Evolutionary conservation across 2,329 filamentous ascomycete genomes (phyloP), one percentile per base, ranked within the genome.

Genomic region (Colletotrichum destructivum): DNA sequence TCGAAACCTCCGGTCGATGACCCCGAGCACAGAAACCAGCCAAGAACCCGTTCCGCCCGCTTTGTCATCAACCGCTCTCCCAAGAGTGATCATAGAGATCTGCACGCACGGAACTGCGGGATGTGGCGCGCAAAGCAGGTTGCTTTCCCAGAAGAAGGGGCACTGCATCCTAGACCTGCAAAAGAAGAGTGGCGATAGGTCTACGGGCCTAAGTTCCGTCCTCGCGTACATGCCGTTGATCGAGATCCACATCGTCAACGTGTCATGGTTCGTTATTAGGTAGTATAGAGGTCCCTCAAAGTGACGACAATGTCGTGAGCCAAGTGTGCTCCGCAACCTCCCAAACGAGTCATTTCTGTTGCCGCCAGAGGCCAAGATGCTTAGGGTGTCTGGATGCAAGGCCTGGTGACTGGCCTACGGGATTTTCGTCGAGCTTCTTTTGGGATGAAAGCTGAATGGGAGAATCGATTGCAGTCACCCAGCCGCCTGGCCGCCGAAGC

Each of bases 31-130:
- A 16, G 31, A 23, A 62, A 63, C 38, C 42, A 47, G 71, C 72
- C 61, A 69, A 65, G 73, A 12, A 55, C 65, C 18, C 62, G 21
- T 42, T 73, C 77, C 44, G 26, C 23, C 55, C 69, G 63, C 35
- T 80, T 79, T 46, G 71, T 78, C 74, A 72, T 77, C 31, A 49
- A 44, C 13, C 74, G 77, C 26, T 47, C 63, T 12, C 75, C 2
- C 74, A 8, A 77, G 77, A 12, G 42, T 74, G 2, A 40, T 73
- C 11, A 74, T 75, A 18, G 56, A 35, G 9, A 69, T 78, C 23
- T 81, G 77, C 71, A 67, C 70, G 78, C 71, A 67, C 70, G 38
- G 79, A 78, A 42, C 78, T 78, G 8, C 80, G 79, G 26, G 46
- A 64, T 16, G 68, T 76, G 7, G 78, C 78, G 1, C 72, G 54